Percentiles rank a stretch among this genome's conserved stretches.
These are phyloP conservation scores for Monilinia laxa DNA, from an alignment of 2,329 filamentous ascomycete genomes.

Conservation along the genomic window DNA sequence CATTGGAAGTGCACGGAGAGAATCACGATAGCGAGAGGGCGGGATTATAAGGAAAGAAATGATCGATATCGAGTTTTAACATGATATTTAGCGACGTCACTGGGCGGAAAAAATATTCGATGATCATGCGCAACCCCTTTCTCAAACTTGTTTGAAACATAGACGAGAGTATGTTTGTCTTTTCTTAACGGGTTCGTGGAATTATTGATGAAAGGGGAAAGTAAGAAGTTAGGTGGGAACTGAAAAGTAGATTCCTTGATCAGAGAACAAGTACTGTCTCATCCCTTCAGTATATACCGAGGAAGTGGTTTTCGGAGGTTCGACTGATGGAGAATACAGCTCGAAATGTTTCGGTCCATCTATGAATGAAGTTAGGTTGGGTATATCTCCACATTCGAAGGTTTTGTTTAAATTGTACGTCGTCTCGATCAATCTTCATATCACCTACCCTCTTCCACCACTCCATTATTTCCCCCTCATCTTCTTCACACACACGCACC, in stretches of 20 bases:
- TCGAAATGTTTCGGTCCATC: constrained; percentile 51
- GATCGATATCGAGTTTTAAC: neutral
- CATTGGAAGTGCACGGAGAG: neutral
- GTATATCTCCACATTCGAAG: constrained; percentile 49
- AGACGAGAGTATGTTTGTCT: constrained; percentile 41
- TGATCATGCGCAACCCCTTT: constrained; percentile 50
- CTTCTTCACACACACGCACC: no score
- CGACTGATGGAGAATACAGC: constrained; percentile 38
- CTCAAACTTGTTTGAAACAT: constrained; percentile 52
- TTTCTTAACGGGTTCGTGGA: neutral
- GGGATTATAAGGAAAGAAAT: neutral
- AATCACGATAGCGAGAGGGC: neutral
- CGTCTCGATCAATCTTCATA: no score
- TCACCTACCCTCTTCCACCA: neutral
- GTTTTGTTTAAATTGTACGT: constrained; percentile 56
- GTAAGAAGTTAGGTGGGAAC: neutral
- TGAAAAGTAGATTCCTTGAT: neutral
- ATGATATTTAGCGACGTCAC: constrained; percentile 48
- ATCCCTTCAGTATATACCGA: neutral
- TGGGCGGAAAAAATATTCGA: constrained; percentile 64
- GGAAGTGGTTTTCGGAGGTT: constrained; percentile 17
- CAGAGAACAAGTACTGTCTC: neutral
- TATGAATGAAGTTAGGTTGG: constrained; percentile 46
- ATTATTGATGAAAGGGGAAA: neutral
- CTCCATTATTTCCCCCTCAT: neutral